A percentile compares a stretch with the other conserved stretches of the same genome.
Conservation (phyloP, 1,284 basidiomycete species). For the Leccinum pseudoinsigne region DNA sequence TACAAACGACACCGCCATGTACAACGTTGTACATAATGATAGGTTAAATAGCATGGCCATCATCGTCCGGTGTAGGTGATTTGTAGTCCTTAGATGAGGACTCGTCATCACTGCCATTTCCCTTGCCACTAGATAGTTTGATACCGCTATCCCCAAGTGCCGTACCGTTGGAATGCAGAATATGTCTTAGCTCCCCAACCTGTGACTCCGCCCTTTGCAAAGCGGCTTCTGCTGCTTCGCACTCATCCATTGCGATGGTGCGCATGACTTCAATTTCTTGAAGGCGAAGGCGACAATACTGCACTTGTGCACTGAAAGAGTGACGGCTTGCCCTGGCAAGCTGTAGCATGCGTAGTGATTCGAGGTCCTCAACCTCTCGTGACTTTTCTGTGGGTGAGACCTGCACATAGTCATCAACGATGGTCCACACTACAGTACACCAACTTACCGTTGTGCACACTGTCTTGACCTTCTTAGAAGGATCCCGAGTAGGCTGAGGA, state of each 20-base stretch:
- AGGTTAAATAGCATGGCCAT: neutral
- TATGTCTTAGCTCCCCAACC: neutral
- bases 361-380: neutral
- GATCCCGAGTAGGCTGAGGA: neutral
- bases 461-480: neutral
- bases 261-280: slow-evolving; percentile 2
- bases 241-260: slow-evolving; percentile 2
- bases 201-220: neutral
- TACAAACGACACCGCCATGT: neutral
- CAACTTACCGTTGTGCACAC: neutral
- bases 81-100: neutral
- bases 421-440: neutral
- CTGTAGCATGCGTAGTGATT: neutral
- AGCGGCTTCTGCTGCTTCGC: neutral
- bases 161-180: neutral
- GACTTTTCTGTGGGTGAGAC: neutral
- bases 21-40: neutral
- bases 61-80: slow-evolving; percentile 1
- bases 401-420: neutral
- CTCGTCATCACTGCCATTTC: neutral
- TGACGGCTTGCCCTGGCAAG: neutral
- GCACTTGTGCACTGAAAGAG: neutral
- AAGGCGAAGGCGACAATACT: neutral
- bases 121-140: neutral
- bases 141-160: neutral